Evolutionary conservation across 2,329 filamentous ascomycete genomes (phyloP).

Genomic region (Phyllosticta citribraziliensis): DNA sequence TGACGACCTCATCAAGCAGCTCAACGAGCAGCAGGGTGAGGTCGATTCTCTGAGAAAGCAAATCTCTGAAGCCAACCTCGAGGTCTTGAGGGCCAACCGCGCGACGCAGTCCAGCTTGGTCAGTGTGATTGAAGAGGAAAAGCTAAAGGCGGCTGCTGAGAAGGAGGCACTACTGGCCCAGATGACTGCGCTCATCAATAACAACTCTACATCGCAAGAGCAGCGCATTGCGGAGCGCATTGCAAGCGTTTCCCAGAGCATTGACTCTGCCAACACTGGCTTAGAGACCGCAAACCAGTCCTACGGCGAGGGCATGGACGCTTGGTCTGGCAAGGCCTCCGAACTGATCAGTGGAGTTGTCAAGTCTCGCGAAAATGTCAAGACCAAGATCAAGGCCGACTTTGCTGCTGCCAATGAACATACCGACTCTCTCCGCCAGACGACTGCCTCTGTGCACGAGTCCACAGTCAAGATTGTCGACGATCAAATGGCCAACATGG

Average conservation of each 20-base stretch:
- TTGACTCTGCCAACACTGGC: slow-evolving; percentile 53
- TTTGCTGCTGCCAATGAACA: slow-evolving; percentile 75
- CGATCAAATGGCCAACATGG: slow-evolving; percentile 77
- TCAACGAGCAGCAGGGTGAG: slow-evolving; percentile 68
- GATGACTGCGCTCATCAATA: slow-evolving; percentile 66
- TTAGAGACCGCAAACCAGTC: slow-evolving; percentile 56
- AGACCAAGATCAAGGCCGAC: slow-evolving; percentile 74
- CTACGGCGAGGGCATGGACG: slow-evolving; percentile 63
- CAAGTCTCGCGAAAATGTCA: slow-evolving; percentile 66
- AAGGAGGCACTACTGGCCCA: slow-evolving; percentile 64
- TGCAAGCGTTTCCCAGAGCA: slow-evolving; percentile 51
- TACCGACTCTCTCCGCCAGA: slow-evolving; percentile 72
- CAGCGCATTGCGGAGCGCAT: slow-evolving; percentile 57
- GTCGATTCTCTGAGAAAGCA: slow-evolving; percentile 63
- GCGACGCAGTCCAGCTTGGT: slow-evolving; percentile 57
- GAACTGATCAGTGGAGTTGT: slow-evolving; percentile 61
- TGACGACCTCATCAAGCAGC: slow-evolving; percentile 65
- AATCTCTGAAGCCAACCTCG: slow-evolving; percentile 58
- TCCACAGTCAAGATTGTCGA: slow-evolving; percentile 86
- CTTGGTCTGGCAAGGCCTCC: slow-evolving; percentile 61
- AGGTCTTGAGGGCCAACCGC: slow-evolving; percentile 58
- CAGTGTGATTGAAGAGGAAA: slow-evolving; percentile 65
- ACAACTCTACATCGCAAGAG: slow-evolving; percentile 65
- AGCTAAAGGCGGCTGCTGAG: slow-evolving; percentile 60
- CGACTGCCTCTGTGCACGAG: slow-evolving; percentile 78